A percentile compares a stretch with the other conserved stretches of the same genome.
These are phyloP conservation scores for Penicillium angulare DNA, from an alignment of 495 filamentous ascomycete genomes.

Conservation along the genomic window DNA sequence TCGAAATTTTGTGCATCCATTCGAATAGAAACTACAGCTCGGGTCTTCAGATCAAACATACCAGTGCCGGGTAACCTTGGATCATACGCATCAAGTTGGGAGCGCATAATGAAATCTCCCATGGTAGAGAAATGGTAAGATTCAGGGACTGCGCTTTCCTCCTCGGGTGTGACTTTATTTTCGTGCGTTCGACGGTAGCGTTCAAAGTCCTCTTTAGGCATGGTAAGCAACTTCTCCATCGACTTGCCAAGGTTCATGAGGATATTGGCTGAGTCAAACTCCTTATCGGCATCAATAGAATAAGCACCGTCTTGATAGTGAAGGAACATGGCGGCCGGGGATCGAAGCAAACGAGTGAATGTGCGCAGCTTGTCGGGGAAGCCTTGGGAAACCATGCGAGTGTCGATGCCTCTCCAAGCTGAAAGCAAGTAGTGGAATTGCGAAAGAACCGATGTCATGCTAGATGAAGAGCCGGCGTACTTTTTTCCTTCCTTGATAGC, in stretches of 20 bases:
- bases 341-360: conserved; percentile 69
- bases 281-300: conserved; percentile 97
- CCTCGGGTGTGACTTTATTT: conserved; percentile 60
- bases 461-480: conserved; percentile 93
- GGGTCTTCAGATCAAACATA: conserved; percentile 96
- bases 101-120: conserved; percentile 92
- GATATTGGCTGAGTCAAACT: conserved; percentile 82
- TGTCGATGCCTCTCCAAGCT: conserved; percentile 70
- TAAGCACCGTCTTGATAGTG: conserved; percentile 82
- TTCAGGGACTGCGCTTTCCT: conserved; percentile 65
- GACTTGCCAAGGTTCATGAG: conserved; percentile 88
- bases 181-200: conserved; percentile 68
- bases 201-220: conserved; percentile 77
- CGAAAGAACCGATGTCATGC: conserved; percentile 82
- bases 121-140: conserved; percentile 83
- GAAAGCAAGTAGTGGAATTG: conserved; percentile 96
- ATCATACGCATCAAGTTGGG: conserved; percentile 92
- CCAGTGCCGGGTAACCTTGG: conserved; percentile 82
- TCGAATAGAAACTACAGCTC: conserved; percentile 85
- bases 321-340: conserved; percentile 78
- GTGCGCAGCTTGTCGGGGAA: conserved; percentile 58
- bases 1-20: conserved; percentile 75
- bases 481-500: conserved; percentile 68
- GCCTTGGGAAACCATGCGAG: conserved; percentile 57
- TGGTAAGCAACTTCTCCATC: conserved; percentile 93